Evolutionary conservation across 1,139 yeast species (phyloP).

Genomic region (Hanseniaspora uvarum): DNA sequence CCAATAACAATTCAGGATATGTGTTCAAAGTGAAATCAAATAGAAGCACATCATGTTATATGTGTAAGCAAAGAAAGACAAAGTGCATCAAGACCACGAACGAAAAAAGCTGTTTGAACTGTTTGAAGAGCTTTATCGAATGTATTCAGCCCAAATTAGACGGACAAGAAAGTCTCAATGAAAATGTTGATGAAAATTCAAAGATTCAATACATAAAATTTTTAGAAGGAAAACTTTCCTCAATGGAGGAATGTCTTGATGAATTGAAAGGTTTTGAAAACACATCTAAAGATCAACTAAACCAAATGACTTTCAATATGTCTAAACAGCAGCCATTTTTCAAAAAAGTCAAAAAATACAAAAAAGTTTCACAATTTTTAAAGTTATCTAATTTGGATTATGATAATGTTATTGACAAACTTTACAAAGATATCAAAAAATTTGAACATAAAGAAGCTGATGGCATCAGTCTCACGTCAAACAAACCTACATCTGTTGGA

Average conservation of each 20-base stretch:
- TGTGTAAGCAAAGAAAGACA: constrained; percentile 46
- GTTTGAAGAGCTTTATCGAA: constrained; percentile 46
- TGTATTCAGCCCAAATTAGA: constrained; percentile 45
- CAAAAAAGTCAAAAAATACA: constrained; percentile 34
- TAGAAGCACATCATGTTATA: constrained; percentile 42
- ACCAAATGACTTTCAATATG: constrained; percentile 25
- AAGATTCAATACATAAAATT: constrained; percentile 46
- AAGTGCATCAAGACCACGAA: constrained; percentile 47
- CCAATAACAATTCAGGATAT: constrained; percentile 27
- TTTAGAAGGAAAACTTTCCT: constrained; percentile 43
- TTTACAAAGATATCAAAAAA: background rate
- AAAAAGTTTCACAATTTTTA: constrained; percentile 35
- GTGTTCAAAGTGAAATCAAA: constrained; percentile 36
- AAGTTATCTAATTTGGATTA: constrained; percentile 22
- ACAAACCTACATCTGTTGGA: background rate
- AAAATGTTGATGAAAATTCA: constrained; percentile 15
- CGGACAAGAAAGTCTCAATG: background rate
- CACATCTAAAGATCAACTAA: constrained; percentile 22
- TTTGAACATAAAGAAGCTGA: constrained; percentile 8
- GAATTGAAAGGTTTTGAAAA: constrained; percentile 18
- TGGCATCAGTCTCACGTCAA: background rate
- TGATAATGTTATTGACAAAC: constrained; percentile 17
- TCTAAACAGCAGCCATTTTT: constrained; percentile 27
- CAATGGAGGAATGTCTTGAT: constrained; percentile 35
- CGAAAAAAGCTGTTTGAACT: constrained; percentile 48